Base-by-base conservation (phyloP, 345 rosid genomes). In the Excoecaria agallocha region DNA sequence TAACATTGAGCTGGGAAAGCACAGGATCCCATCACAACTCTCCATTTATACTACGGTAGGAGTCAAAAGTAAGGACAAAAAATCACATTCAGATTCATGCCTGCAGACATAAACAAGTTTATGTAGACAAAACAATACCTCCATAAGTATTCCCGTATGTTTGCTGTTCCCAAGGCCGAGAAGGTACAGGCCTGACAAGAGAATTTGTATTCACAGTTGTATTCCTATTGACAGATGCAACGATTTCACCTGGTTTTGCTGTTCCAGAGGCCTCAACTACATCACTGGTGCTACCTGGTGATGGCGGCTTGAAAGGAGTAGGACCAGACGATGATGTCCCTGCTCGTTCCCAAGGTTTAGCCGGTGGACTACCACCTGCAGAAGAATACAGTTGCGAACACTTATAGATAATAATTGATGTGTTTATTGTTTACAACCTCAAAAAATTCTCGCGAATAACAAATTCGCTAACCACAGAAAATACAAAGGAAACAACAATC, bases 241-340 rank as follows among this genome's bases (percentile, higher is more conserved):
- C 91, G 46, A 91, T 82, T 74, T 93, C 97, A 55, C 99, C 98
- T 0, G 97, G 98, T 69, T 69, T 87, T 6, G 94, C 97, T 41
- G 99, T 93, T 71, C 99, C 98, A 4, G 99, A 91, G 75, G 95
- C 93, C 82, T 95, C 98, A 35, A 95, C 98, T 7, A 91, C 93
- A 80, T 84, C 92, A 72, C 93, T 93, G 8, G 98, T 95, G 88
- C 84, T 93, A 35, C 97, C 94, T 52, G 86, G 64, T 4, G 98
- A 89, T 35, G 99, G 89, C 11, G 99, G 97, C 77, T 88, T 95
- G 67, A 95, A 95, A 51, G 99, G 99, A 3, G 88, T 79, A 68
- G 98, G 86, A 66, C 98, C 96, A 8, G 94, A 79, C 0, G 82
- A 69, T 20, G 91, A 82, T 38, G 85, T 75, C 68, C 87, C 93